A percentile compares a stretch with the other conserved stretches of the same genome.
Evolutionary conservation across 306 rosid genomes (phyloP).

Genomic region (Acacia crassicarpa): DNA sequence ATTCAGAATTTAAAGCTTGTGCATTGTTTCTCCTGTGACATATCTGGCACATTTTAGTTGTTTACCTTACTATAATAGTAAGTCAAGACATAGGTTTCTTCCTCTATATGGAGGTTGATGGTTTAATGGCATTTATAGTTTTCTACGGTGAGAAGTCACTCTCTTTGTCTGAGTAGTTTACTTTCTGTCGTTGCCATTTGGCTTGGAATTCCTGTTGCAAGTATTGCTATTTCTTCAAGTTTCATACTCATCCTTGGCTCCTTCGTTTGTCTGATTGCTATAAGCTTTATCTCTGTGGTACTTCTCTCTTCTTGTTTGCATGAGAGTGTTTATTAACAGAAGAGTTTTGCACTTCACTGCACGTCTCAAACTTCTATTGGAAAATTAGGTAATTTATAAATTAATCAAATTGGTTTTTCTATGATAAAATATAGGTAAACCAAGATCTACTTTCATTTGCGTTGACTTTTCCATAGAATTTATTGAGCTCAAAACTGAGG

Average conservation of each 20-base stretch:
- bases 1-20: neutral
- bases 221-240: neutral
- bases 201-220: neutral
- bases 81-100: too few relatives aligned
- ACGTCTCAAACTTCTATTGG: constrained; percentile 8
- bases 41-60: neutral
- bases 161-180: neutral
- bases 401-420: constrained; percentile 16
- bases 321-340: neutral
- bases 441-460: neutral
- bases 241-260: neutral
- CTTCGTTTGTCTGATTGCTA: neutral
- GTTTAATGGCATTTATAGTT: neutral
- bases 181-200: neutral
- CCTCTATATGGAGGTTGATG: too few relatives aligned
- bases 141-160: neutral
- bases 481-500: constrained; percentile 12
- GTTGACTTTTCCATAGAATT: neutral
- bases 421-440: neutral
- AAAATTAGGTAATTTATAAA: constrained; percentile 2
- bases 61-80: neutral
- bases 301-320: neutral
- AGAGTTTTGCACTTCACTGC: neutral
- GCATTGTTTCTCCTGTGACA: neutral
- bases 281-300: neutral